phyloP scores from a whole-genome alignment of 345 rosid species.

The Gossypium longicalyx region DNA sequence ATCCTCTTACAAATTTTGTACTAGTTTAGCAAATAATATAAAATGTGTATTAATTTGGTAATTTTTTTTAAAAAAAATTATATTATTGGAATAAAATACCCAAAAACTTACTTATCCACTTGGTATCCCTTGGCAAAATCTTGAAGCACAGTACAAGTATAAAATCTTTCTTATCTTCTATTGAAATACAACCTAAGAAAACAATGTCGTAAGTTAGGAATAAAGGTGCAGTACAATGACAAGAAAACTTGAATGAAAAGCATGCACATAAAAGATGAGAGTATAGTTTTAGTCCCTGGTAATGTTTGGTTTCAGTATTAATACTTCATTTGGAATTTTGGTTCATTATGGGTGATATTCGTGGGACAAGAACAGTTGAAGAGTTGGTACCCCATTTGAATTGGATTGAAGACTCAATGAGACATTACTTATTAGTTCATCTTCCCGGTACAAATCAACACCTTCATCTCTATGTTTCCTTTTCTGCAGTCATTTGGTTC shows the following conservation, averaged over 20 bases:
- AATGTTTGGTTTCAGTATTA: not conserved
- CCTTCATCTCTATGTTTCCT: not conserved
- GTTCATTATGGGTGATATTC: not conserved
- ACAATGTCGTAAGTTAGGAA: not conserved
- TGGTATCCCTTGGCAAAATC: not conserved
- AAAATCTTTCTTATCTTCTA: not conserved
- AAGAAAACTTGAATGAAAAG: not conserved
- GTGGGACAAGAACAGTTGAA: not conserved
- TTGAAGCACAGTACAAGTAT: not conserved
- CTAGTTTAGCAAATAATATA: too few relatives aligned
- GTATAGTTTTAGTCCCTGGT: not conserved
- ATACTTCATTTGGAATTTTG: not conserved
- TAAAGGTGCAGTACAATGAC: conserved; percentile 4
- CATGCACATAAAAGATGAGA: not conserved
- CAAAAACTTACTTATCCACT: not conserved
- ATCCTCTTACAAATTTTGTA: too few relatives aligned
- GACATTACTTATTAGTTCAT: not conserved
- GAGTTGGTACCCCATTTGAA: not conserved
- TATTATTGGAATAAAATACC: not conserved
- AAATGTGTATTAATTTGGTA: too few relatives aligned
- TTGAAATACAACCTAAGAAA: not conserved
- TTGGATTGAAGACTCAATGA: not conserved
- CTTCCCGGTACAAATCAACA: not conserved
- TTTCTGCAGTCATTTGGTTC: not conserved
- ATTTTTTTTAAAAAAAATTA: too few relatives aligned